These are phyloP conservation scores for Suillus plorans DNA, from an alignment of 768 basidiomycete genomes.

Conservation along the genomic window DNA sequence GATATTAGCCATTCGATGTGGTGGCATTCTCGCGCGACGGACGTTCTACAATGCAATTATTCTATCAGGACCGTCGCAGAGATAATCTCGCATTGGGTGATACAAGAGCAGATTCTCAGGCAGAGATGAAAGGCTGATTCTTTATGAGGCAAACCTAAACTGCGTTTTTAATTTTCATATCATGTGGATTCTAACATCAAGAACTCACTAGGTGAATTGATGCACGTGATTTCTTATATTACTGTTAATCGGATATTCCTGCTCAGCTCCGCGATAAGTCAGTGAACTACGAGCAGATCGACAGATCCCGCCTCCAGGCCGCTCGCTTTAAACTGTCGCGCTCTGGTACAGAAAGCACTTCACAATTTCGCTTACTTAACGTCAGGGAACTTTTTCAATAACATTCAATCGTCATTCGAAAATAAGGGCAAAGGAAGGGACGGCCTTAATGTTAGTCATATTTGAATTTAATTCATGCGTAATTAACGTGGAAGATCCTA, in stretches of 20 bases:
- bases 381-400: not conserved
- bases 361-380: not conserved
- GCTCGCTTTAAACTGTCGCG: too few relatives aligned
- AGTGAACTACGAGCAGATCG: not conserved
- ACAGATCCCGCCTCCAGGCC: not conserved
- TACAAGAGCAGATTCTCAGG: not conserved
- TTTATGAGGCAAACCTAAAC: not conserved
- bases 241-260: too few relatives aligned
- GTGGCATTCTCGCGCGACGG: not conserved
- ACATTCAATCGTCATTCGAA: too few relatives aligned
- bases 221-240: not conserved
- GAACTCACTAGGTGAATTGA: not conserved
- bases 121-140: not conserved
- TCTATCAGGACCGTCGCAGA: too few relatives aligned
- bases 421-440: not conserved
- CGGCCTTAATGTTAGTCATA: not conserved
- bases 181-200: not conserved
- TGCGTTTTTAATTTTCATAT: not conserved
- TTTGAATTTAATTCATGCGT: not conserved
- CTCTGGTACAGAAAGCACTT: not conserved
- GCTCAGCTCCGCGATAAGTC: not conserved
- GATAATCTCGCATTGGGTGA: not conserved
- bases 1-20: not conserved
- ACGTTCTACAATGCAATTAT: not conserved
- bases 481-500: not conserved